These are phyloP conservation scores for Metroxylon sagu DNA, from an alignment of 176 grass and related monocot genomes.

Conservation along the genomic window DNA sequence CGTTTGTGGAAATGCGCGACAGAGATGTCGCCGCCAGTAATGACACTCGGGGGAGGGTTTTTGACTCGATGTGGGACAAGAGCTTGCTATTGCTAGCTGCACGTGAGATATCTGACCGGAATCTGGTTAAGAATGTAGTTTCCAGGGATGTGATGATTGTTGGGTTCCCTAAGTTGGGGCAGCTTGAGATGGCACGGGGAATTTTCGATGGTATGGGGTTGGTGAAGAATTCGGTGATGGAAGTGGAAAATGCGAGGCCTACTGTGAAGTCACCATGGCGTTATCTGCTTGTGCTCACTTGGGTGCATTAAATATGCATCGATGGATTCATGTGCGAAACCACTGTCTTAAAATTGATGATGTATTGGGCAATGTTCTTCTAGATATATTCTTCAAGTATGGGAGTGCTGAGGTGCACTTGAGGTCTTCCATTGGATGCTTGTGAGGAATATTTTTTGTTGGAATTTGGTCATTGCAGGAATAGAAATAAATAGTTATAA, in stretches of 20 bases:
- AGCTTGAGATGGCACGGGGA: background rate
- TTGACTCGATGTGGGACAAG: background rate
- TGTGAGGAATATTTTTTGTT: too few species aligned
- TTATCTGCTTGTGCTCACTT: constrained; percentile 7
- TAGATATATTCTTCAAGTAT: constrained; percentile 9
- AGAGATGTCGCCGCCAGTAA: constrained; percentile 9
- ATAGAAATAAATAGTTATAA: too few species aligned
- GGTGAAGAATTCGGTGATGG: constrained; percentile 9
- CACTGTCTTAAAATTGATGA: constrained; percentile 7
- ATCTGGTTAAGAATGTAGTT: constrained; percentile 7
- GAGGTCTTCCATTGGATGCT: too few species aligned
- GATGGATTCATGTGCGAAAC: constrained; percentile 11
- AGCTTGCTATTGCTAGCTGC: constrained; percentile 11
- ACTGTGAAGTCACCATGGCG: constrained; percentile 1
- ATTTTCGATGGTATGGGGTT: constrained; percentile 7
- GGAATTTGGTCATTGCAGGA: too few species aligned
- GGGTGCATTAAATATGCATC: constrained; percentile 1
- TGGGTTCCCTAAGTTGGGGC: constrained; percentile 10
- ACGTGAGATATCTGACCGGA: background rate
- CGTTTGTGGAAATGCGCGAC: constrained; percentile 12
- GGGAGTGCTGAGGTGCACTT: too few species aligned
- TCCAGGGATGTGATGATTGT: constrained; percentile 13
- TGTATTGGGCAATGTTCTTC: constrained; percentile 9
- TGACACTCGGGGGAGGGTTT: background rate
- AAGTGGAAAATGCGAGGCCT: constrained; percentile 9